Conservation (phyloP, 1,284 basidiomycete genomes). For the Rhodotorula sp. region DNA sequence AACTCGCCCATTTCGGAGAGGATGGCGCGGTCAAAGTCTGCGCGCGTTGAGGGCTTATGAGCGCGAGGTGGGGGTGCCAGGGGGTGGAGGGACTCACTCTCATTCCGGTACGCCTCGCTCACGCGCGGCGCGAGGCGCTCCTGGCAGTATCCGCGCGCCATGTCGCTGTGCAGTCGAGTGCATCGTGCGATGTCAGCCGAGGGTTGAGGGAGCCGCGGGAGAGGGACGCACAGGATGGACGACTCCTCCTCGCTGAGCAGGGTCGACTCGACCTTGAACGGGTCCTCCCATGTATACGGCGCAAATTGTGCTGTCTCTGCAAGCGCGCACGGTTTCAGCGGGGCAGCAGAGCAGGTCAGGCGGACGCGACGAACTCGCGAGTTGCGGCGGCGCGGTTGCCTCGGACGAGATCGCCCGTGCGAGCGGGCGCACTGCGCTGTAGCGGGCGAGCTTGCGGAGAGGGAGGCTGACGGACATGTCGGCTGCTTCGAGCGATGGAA, state of each 20-base stretch:
- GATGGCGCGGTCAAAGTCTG: conserved; percentile 77
- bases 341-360: background rate
- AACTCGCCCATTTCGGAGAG: conserved; percentile 90
- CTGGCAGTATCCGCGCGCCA: conserved; percentile 83
- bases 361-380: conserved; percentile 20
- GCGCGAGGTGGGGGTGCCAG: background rate
- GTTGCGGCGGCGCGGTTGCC: conserved; percentile 17
- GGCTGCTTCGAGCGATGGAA: background rate
- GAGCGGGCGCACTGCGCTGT: background rate
- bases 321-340: background rate
- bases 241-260: conserved; percentile 86
- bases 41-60: background rate
- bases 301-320: conserved; percentile 34
- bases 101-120: conserved; percentile 80
- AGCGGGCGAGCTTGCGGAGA: background rate
- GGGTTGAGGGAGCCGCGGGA: background rate
- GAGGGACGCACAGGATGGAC: conserved; percentile 70
- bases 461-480: conserved; percentile 2
- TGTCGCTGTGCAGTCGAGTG: conserved; percentile 61
- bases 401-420: conserved; percentile 14
- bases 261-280: conserved; percentile 48
- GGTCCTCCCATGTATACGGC: conserved; percentile 44
- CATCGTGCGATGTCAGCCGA: background rate
- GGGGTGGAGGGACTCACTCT: conserved; percentile 59
- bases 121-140: conserved; percentile 82